Conservation (phyloP, 805 yeast genomes). For the Metschnikowia lunata region DNA sequence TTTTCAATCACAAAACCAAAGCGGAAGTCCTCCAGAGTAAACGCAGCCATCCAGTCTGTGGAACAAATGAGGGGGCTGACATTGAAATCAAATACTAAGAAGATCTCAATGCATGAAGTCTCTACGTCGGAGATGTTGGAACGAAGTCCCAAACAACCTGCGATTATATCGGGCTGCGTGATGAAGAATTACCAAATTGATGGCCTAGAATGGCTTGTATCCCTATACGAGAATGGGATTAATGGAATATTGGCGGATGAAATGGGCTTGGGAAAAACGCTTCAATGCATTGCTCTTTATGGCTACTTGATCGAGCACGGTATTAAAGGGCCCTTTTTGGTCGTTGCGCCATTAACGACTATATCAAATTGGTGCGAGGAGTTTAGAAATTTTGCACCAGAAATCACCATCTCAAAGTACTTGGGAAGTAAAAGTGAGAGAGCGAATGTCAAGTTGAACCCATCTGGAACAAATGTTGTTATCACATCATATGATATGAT, state of each 20-base stretch:
- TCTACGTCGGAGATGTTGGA: too few species aligned
- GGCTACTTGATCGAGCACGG: constrained; percentile 76
- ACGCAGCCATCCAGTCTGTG: too few species aligned
- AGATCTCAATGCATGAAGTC: too few species aligned
- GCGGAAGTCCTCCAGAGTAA: too few species aligned
- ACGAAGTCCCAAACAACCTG: constrained; percentile 22
- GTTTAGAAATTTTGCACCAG: constrained; percentile 68
- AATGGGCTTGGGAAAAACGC: constrained; percentile 95
- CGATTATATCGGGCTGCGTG: constrained; percentile 40
- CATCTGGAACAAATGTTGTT: constrained; percentile 45
- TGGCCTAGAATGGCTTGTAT: constrained; percentile 87
- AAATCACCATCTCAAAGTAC: constrained; percentile 56
- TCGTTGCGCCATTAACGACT: constrained; percentile 82
- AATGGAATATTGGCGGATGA: constrained; percentile 96
- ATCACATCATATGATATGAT: constrained; percentile 81
- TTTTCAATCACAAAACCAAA: too few species aligned
- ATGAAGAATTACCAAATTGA: constrained; percentile 83
- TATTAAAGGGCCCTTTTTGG: constrained; percentile 69
- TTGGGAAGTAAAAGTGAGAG: constrained; percentile 63
- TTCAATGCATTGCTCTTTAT: constrained; percentile 78
- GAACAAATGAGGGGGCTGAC: too few species aligned
- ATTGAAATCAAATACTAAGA: too few species aligned
- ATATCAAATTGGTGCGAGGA: constrained; percentile 82
- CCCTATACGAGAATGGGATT: constrained; percentile 86
- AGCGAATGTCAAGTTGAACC: constrained; percentile 30